Percentiles rank a stretch among this genome's conserved stretches.
Evolutionary conservation across 768 basidiomycete species (phyloP).

Genomic region (Harrya chromipes): DNA sequence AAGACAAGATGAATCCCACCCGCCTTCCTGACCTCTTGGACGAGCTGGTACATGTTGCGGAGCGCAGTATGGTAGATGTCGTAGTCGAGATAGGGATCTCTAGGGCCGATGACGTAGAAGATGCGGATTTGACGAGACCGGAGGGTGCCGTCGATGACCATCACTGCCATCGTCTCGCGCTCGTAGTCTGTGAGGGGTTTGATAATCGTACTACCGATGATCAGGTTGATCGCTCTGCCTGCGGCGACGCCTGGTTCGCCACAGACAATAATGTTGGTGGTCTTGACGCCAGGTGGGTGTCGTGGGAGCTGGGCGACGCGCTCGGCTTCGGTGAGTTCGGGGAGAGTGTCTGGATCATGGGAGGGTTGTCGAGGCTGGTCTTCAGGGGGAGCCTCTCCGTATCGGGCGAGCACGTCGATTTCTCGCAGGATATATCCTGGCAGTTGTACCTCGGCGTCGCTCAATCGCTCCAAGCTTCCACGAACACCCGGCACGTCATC

Average conservation of each 20-base stretch:
- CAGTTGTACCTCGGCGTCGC: slow-evolving; percentile 9
- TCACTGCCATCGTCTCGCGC: slow-evolving; percentile 33
- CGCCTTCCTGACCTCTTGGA: slow-evolving; percentile 13
- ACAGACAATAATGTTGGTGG: slow-evolving; percentile 40
- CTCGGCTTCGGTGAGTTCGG: slow-evolving; percentile 13
- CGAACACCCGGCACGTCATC: background rate
- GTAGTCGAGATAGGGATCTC: slow-evolving; percentile 27
- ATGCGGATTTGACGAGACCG: slow-evolving; percentile 18
- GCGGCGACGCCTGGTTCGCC: slow-evolving; percentile 38
- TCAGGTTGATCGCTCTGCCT: slow-evolving; percentile 28
- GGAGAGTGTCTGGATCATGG: slow-evolving; percentile 5
- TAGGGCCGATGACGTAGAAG: slow-evolving; percentile 31
- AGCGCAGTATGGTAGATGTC: slow-evolving; percentile 16
- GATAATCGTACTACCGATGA: slow-evolving; percentile 13
- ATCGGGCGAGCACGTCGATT: slow-evolving; percentile 9
- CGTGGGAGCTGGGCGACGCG: slow-evolving; percentile 16
- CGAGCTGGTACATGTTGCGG: slow-evolving; percentile 27
- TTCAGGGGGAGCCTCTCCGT: background rate
- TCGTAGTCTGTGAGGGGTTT: slow-evolving; percentile 23
- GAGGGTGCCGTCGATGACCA: slow-evolving; percentile 24
- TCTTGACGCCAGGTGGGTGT: slow-evolving; percentile 18
- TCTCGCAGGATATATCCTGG: slow-evolving; percentile 10
- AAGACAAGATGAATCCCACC: slow-evolving; percentile 41
- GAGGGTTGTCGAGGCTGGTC: background rate
- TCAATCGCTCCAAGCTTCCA: slow-evolving; percentile 22